Evolutionary conservation across 1,284 basidiomycete species (phyloP).

Genomic region (Phylloporus sp.): DNA sequence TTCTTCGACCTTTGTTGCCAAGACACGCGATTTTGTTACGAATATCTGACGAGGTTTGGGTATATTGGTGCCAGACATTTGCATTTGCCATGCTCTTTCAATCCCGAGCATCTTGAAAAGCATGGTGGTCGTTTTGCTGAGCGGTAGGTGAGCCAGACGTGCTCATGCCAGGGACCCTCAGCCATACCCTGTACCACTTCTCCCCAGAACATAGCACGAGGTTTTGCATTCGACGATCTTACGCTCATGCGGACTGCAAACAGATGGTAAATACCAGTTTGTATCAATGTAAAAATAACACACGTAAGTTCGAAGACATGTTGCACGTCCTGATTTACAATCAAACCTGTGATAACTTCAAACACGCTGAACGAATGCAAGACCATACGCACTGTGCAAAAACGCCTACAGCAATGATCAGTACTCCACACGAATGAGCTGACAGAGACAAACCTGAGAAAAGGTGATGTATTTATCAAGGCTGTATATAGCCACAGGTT

Average conservation of each 20-base stretch:
- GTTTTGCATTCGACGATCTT: conserved; percentile 65
- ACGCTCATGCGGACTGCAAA: conserved; percentile 62
- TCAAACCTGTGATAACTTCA: too few relatives aligned
- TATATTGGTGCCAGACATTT: conserved; percentile 24
- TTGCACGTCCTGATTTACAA: conserved; percentile 54
- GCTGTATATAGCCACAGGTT: conserved; percentile 42
- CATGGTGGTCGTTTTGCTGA: conserved; percentile 79
- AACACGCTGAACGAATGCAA: too few relatives aligned
- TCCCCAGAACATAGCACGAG: conserved; percentile 74
- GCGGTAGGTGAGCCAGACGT: conserved; percentile 10
- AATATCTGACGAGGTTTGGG: conserved; percentile 70
- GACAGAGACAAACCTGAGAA: conserved; percentile 52
- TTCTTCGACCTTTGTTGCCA: conserved; percentile 72
- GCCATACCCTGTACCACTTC: conserved; percentile 75
- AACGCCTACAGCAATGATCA: conserved; percentile 49
- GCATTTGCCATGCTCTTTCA: conserved; percentile 57
- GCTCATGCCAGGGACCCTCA: not conserved
- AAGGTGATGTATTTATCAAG: conserved; percentile 72
- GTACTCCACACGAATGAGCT: not conserved
- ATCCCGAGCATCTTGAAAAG: conserved; percentile 77
- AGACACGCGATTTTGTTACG: conserved; percentile 72
- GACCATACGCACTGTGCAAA: conserved; percentile 53
- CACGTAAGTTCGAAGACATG: conserved; percentile 66
- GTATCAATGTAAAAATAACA: conserved; percentile 32
- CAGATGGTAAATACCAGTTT: not conserved